These are phyloP conservation scores for Filobasidium uniguttulatum DNA, from an alignment of 1,284 basidiomycete genomes.

Conservation along the genomic window DNA sequence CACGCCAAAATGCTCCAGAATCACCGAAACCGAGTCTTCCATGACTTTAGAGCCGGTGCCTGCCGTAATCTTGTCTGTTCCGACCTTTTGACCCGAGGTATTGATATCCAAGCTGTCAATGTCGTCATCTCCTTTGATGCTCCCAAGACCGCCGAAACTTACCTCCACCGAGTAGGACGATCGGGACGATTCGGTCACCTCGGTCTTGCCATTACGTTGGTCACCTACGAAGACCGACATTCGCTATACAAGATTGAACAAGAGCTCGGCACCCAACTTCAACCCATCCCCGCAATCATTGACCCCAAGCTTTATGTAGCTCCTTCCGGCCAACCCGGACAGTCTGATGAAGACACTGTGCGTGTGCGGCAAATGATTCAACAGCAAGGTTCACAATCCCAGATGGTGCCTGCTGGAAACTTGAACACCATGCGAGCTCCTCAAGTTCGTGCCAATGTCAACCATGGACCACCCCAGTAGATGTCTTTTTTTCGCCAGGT, in stretches of 20 bases:
- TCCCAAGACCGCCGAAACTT: slow-evolving; percentile 96
- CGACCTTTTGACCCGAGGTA: slow-evolving; percentile 93
- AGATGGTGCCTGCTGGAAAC: slow-evolving; percentile 13
- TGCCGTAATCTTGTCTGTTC: slow-evolving; percentile 96
- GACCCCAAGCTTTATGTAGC: slow-evolving; percentile 89
- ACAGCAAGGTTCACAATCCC: slow-evolving; percentile 5
- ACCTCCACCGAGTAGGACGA: slow-evolving; percentile 93
- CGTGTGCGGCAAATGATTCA: neutral
- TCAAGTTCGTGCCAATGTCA: slow-evolving; percentile 4
- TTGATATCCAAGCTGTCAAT: slow-evolving; percentile 98
- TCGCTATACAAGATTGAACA: slow-evolving; percentile 96
- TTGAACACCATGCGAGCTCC: slow-evolving; percentile 15
- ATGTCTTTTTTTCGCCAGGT: no score
- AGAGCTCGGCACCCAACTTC: slow-evolving; percentile 95
- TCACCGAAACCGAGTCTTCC: slow-evolving; percentile 97
- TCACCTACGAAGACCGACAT: slow-evolving; percentile 94
- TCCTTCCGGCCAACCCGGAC: slow-evolving; percentile 22
- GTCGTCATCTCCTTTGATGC: slow-evolving; percentile 99
- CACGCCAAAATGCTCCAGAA: slow-evolving; percentile 99
- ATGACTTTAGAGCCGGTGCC: slow-evolving; percentile 96
- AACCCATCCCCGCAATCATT: slow-evolving; percentile 82
- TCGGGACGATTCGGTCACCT: slow-evolving; percentile 95
- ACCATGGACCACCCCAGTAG: neutral
- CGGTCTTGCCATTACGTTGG: slow-evolving; percentile 90
- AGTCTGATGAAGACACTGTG: neutral